Conservation (phyloP, 2,329 filamentous ascomycete genomes). For the Diaporthe capsici region DNA sequence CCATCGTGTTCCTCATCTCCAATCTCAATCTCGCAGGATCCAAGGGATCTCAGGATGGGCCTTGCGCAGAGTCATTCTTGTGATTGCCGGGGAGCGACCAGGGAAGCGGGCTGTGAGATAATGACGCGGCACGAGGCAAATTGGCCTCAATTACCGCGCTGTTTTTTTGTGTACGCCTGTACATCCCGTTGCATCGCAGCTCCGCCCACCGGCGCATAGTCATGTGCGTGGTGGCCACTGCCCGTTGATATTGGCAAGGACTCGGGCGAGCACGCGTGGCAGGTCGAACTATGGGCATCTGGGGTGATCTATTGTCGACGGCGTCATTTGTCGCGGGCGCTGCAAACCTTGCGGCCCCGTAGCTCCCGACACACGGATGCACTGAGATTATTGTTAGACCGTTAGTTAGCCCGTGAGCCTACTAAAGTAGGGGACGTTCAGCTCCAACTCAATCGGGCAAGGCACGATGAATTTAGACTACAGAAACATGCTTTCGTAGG, state of each 20-base stretch:
- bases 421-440: conserved; percentile 1
- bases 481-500: conserved; percentile 28
- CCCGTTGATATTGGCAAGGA: background rate
- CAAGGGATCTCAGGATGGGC: conserved; percentile 23
- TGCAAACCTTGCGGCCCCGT: conserved; percentile 2
- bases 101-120: conserved; percentile 13
- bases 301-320: conserved; percentile 14
- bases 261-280: background rate
- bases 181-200: background rate
- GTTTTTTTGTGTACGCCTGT: background rate
- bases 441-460: background rate
- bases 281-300: background rate
- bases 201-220: background rate
- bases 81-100: conserved; percentile 12
- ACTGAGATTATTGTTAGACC: background rate
- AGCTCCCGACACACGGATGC: conserved; percentile 23
- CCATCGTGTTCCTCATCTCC: conserved; percentile 26
- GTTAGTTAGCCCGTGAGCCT: background rate
- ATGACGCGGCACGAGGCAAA: conserved; percentile 20
- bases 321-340: background rate
- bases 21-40: conserved; percentile 22
- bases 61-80: conserved; percentile 21
- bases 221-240: background rate
- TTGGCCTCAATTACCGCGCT: background rate
- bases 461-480: background rate